A percentile compares a stretch with the other conserved stretches of the same genome.
These are phyloP conservation scores for Parmelia sp. DNA, from an alignment of 495 filamentous ascomycete species.

Conservation along the genomic window DNA sequence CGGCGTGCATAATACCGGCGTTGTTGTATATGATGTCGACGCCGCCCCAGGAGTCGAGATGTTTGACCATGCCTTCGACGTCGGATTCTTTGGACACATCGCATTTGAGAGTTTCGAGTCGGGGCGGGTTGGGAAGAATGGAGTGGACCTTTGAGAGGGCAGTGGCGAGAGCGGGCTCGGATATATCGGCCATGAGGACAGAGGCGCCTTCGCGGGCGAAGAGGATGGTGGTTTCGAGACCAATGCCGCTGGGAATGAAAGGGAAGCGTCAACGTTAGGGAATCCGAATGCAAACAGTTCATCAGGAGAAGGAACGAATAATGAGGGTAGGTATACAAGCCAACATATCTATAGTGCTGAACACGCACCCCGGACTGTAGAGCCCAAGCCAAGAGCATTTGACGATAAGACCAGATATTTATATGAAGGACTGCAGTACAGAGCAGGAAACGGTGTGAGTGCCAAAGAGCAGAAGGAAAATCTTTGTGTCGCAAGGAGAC, in stretches of 20 bases:
- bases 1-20: constrained; percentile 92
- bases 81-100: constrained; percentile 68
- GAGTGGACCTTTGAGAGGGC: constrained; percentile 62
- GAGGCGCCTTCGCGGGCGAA: constrained; percentile 85
- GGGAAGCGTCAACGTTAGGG: not conserved
- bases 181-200: constrained; percentile 82
- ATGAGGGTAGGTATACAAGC: not conserved
- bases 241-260: constrained; percentile 65
- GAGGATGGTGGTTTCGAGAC: constrained; percentile 88
- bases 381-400: not conserved
- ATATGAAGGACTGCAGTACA: not conserved
- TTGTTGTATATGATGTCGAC: constrained; percentile 98
- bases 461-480: not conserved
- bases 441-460: not conserved
- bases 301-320: not conserved
- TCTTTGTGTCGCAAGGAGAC: not conserved
- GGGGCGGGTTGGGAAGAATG: constrained; percentile 52
- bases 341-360: not conserved
- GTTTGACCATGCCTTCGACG: constrained; percentile 62
- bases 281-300: not conserved
- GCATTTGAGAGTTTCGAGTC: constrained; percentile 55
- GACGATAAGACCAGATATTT: not conserved
- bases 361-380: not conserved
- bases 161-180: constrained; percentile 60
- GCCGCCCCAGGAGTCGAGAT: constrained; percentile 80